phyloP scores from a whole-genome alignment of 2,329 filamentous ascomycete genomes.

The Epichloe brachyelytri region DNA sequence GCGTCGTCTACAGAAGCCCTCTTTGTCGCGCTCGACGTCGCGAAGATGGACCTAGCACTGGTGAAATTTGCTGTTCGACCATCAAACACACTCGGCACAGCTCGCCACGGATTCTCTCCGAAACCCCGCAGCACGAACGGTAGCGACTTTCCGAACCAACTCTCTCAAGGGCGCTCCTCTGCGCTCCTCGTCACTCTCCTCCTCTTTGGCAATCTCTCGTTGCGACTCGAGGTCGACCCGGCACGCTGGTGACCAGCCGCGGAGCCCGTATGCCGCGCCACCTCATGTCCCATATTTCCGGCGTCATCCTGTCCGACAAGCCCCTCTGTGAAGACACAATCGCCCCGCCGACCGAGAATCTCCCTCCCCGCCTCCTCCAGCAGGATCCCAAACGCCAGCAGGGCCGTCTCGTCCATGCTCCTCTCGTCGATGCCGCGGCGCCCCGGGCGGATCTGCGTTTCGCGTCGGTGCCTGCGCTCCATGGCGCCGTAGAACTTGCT shows the following conservation, averaged over 20 bases:
- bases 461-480: slow-evolving; percentile 10
- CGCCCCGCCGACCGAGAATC: slow-evolving; percentile 49
- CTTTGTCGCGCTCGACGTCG: too few species aligned
- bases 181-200: slow-evolving; percentile 15
- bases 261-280: slow-evolving; percentile 4
- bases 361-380: slow-evolving; percentile 57
- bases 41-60: too few species aligned
- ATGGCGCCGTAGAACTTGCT: slow-evolving; percentile 50
- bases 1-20: too few species aligned
- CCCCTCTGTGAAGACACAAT: slow-evolving; percentile 59
- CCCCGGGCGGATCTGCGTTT: slow-evolving; percentile 6
- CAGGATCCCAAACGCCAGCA: slow-evolving; percentile 62
- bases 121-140: neutral
- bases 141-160: neutral
- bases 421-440: slow-evolving; percentile 31
- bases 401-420: slow-evolving; percentile 66
- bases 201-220: slow-evolving; percentile 16
- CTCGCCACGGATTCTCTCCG: neutral
- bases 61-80: too few species aligned
- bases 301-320: neutral
- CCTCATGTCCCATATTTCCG: slow-evolving; percentile 7
- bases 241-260: slow-evolving; percentile 14
- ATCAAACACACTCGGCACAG: too few species aligned
- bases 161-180: neutral
- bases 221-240: slow-evolving; percentile 9